phyloP scores from a whole-genome alignment of 257 asterid species.

The Leonotis leonurus region DNA sequence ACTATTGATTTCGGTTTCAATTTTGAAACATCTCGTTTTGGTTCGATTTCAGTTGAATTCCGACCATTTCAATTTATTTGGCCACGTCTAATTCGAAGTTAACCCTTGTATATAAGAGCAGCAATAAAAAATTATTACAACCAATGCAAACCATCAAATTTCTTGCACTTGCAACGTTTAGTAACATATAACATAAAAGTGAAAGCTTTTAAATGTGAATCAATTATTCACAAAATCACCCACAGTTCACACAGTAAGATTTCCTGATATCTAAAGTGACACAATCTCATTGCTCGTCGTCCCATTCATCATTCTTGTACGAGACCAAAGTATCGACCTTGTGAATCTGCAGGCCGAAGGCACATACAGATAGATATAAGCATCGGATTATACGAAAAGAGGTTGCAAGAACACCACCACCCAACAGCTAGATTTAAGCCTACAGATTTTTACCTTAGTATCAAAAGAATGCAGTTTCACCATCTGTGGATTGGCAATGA shows the following conservation, averaged over 20 bases:
- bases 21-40: too few species aligned
- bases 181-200: neutral
- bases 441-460: constrained; percentile 75
- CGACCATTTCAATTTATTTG: too few species aligned
- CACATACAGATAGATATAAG: too few species aligned
- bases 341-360: too few species aligned
- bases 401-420: too few species aligned
- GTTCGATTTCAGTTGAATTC: too few species aligned
- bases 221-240: constrained; percentile 23
- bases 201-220: constrained; percentile 21
- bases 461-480: constrained; percentile 89
- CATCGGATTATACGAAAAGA: too few species aligned
- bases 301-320: constrained; percentile 86
- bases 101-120: too few species aligned
- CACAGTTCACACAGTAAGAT: neutral
- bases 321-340: constrained; percentile 91
- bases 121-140: neutral
- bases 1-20: too few species aligned
- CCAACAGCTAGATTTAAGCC: too few species aligned
- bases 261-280: constrained; percentile 5
- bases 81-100: too few species aligned
- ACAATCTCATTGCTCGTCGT: constrained; percentile 29
- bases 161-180: neutral
- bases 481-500: constrained; percentile 88
- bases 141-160: neutral